phyloP scores from a whole-genome alignment of 495 filamentous ascomycete species.

The Schizothecium vesticola region DNA sequence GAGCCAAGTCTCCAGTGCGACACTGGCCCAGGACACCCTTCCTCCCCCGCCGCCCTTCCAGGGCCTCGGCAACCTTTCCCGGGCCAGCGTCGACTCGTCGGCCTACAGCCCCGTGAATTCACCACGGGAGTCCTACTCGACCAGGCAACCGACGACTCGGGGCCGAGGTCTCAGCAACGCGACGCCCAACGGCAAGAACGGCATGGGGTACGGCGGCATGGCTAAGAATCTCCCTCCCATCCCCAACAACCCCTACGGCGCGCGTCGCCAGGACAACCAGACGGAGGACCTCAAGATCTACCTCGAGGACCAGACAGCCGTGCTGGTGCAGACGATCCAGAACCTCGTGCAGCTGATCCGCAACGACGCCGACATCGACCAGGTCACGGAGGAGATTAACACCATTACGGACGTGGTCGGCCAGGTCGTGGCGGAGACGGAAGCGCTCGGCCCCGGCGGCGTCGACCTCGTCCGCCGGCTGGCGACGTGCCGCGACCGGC shows the following conservation, averaged over 20 bases:
- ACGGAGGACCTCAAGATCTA: slow-evolving; percentile 73
- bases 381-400: slow-evolving; percentile 63
- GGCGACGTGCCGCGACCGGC: slow-evolving; percentile 56
- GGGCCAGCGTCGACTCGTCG: slow-evolving; percentile 46
- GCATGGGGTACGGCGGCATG: slow-evolving; percentile 9
- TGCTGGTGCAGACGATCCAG: slow-evolving; percentile 77
- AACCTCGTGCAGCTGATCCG: slow-evolving; percentile 75
- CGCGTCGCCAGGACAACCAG: slow-evolving; percentile 39
- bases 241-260: slow-evolving; percentile 16
- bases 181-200: slow-evolving; percentile 8
- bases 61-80: slow-evolving; percentile 36
- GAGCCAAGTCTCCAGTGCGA: slow-evolving; percentile 26
- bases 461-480: slow-evolving; percentile 60
- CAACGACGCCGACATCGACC: slow-evolving; percentile 56
- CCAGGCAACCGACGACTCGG: slow-evolving; percentile 30
- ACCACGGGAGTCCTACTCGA: slow-evolving; percentile 44
- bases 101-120: slow-evolving; percentile 52
- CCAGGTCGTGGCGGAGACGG: slow-evolving; percentile 62
- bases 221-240: slow-evolving; percentile 4
- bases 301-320: slow-evolving; percentile 77
- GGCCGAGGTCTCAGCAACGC: slow-evolving; percentile 24
- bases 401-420: slow-evolving; percentile 66
- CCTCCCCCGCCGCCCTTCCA: slow-evolving; percentile 45
- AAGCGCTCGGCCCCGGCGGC: slow-evolving; percentile 50
- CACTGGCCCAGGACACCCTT: slow-evolving; percentile 33